Evolutionary conservation across 352 stramenopile genomes (phyloP), one percentile per base, ranked within the genome.

Genomic region (Chloridella minuta): DNA sequence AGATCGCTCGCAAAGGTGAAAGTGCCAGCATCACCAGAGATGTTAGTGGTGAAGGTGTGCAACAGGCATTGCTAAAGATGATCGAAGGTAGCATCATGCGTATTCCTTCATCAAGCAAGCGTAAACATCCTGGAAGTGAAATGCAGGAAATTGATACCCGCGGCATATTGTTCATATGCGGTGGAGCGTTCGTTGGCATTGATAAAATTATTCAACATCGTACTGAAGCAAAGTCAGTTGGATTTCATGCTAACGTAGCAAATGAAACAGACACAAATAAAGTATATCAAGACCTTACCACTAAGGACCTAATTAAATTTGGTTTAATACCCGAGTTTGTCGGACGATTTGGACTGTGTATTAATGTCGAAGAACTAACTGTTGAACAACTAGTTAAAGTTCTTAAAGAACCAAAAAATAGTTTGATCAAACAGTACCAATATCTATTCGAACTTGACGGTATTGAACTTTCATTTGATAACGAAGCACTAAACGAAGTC

Each of bases 11-110:
- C 22, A 94, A 93, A 87, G 93, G 91, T 87, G 92, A 93, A 87
- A 93, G 92, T 21, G 93, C 23, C 51, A 83, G 90, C 87, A 97
- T 98, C 88, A 97, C 94, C 86, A 92, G 96, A 21, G 96, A 98
- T 90, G 95, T 98, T 23, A 97, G 92, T 80, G 96, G 96, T 4
- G 95, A 98, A 89, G 96, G 95, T 52, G 95, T 99, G 16, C 96
- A 99, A 90, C 96, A 99, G 90, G 96, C 95, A 25, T 90, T 99
- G 87, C 91, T 99, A 80, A 99, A 99, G 91, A 97, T 99, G 90
- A 92, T 98, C 0, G 96, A 99, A 91, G 95, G 95, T 23, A 97
- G 93, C 88, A 90, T 96, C 16, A 93, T 98, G 23, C 98, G 98
- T 90, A 94, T 98, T 85, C 95, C 95, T 21, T 97, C 98, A 89